These are phyloP conservation scores for Backusella circina DNA, from an alignment of 192 early-diverging fungal genomes.

Conservation along the genomic window DNA sequence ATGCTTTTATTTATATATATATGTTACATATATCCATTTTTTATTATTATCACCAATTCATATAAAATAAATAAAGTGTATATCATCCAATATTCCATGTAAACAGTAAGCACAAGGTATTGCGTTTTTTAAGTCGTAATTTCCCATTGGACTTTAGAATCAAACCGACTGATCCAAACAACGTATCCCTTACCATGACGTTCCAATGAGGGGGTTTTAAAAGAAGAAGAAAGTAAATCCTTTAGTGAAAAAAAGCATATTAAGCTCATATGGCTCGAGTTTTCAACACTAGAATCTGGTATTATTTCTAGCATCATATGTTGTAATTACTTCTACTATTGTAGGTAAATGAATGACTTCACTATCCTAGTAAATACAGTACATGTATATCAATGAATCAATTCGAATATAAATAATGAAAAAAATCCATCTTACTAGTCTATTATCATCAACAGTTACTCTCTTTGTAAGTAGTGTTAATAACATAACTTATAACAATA, in stretches of 20 bases:
- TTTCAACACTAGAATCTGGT: too few relatives aligned
- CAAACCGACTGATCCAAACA: not conserved
- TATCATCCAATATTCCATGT: not conserved
- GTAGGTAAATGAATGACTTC: not conserved
- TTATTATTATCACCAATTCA: not conserved
- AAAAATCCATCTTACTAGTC: too few relatives aligned
- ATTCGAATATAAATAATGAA: not conserved
- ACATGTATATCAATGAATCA: not conserved
- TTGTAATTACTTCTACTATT: not conserved
- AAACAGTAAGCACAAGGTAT: not conserved
- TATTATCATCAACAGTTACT: not conserved
- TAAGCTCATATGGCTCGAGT: too few relatives aligned
- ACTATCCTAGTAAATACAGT: not conserved
- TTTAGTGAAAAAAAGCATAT: too few relatives aligned
- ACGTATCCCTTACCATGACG: not conserved
- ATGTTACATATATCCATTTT: not conserved
- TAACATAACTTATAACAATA: not conserved
- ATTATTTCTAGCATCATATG: not conserved
- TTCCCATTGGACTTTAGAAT: not conserved
- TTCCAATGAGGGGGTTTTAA: not conserved
- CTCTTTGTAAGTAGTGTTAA: not conserved
- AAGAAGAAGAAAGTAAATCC: too few relatives aligned
- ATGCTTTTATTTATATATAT: not conserved
- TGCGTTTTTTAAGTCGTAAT: not conserved
- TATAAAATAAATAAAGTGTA: not conserved